phyloP scores from a whole-genome alignment of 2,329 filamentous ascomycete genomes.

The Tolypocladium pustulatum region DNA sequence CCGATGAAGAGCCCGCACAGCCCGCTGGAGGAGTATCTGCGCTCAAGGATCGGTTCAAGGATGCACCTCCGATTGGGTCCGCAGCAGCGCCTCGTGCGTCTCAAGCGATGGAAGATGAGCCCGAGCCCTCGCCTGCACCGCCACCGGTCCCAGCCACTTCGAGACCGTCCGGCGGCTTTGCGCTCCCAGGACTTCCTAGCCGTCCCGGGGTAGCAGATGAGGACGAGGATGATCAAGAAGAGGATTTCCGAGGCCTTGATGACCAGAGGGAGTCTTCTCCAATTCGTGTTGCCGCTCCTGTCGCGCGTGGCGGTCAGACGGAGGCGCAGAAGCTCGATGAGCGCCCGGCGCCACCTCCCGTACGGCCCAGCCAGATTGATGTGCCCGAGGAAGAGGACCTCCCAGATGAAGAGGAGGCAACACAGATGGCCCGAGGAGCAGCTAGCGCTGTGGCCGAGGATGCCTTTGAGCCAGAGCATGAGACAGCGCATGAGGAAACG shows the following conservation, averaged over 20 bases:
- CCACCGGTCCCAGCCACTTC: slow-evolving; percentile 44
- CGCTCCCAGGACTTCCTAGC: slow-evolving; percentile 66
- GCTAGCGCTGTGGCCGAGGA: slow-evolving; percentile 43
- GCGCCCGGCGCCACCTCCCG: slow-evolving; percentile 41
- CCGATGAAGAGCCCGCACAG: slow-evolving; percentile 40
- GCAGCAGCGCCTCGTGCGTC: slow-evolving; percentile 27
- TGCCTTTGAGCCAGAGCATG: slow-evolving; percentile 18
- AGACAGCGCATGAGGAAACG: slow-evolving; percentile 23
- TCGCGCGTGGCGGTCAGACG: slow-evolving; percentile 51
- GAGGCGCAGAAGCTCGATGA: slow-evolving; percentile 39
- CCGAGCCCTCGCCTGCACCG: slow-evolving; percentile 32
- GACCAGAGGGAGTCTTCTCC: slow-evolving; percentile 57
- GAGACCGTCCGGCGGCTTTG: slow-evolving; percentile 64
- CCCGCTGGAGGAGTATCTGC: slow-evolving; percentile 58
- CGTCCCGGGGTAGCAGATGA: slow-evolving; percentile 45
- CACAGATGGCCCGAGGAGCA: slow-evolving; percentile 49
- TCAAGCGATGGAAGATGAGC: slow-evolving; percentile 19
- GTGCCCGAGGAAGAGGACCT: slow-evolving; percentile 55
- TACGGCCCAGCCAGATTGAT: slow-evolving; percentile 55
- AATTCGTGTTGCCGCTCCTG: slow-evolving; percentile 76
- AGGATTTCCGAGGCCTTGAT: slow-evolving; percentile 26
- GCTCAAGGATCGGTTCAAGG: slow-evolving; percentile 74
- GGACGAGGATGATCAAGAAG: slow-evolving; percentile 42
- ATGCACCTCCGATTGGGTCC: slow-evolving; percentile 58
- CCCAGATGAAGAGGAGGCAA: slow-evolving; percentile 50